These are phyloP conservation scores for Colletotrichum chlorophyti DNA, from an alignment of 2,329 filamentous ascomycete species.

Conservation along the genomic window DNA sequence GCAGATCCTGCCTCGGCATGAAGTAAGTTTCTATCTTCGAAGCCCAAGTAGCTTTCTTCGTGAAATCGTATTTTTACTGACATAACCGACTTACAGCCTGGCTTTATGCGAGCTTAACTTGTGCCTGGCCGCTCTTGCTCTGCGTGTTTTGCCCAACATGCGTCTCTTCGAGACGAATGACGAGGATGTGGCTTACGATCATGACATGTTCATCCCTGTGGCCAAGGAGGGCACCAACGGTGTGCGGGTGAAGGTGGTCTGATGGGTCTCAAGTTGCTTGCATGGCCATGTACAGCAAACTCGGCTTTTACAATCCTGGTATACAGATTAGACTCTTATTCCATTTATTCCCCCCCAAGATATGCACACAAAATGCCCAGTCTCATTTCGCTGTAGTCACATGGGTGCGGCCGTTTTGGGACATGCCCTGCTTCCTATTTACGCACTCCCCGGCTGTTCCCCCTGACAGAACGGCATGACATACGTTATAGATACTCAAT, in stretches of 20 bases:
- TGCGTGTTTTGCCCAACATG: constrained; percentile 35
- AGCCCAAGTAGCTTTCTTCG: no score
- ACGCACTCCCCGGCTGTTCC: no score
- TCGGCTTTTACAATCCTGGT: not conserved
- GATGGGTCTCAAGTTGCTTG: not conserved
- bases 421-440: no score
- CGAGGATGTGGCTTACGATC: constrained; percentile 37
- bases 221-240: constrained; percentile 23
- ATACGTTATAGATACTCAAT: no score
- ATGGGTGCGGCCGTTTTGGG: not conserved
- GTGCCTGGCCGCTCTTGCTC: constrained; percentile 29
- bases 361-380: not conserved
- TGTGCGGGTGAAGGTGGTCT: constrained; percentile 17
- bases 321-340: no score
- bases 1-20: constrained; percentile 49
- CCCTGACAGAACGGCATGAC: not conserved
- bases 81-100: constrained; percentile 21
- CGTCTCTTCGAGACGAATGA: constrained; percentile 37
- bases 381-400: no score
- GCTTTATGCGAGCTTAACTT: constrained; percentile 35
- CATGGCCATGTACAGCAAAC: not conserved
- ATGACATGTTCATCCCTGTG: constrained; percentile 35
- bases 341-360: not conserved
- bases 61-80: no score
- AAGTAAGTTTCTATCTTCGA: constrained; percentile 34